Evolutionary conservation across 169 alveolate species (phyloP), one percentile per base, ranked within the genome.

Genomic region (Eimeria necatrix): DNA sequence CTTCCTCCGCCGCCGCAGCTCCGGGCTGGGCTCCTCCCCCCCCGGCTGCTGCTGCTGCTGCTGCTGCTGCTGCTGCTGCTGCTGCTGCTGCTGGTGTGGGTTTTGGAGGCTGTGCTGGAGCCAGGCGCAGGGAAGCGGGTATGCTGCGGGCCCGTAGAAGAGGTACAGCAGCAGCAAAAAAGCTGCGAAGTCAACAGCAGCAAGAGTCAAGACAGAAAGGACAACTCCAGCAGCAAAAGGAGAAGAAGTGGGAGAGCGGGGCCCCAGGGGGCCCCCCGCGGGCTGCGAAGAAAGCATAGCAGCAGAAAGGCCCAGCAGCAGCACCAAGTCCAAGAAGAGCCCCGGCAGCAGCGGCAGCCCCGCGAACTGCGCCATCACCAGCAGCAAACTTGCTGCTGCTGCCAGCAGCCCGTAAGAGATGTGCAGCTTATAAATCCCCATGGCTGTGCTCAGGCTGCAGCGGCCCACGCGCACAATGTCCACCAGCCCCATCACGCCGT

Each of bases 401-500:
- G 97, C 96, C 98, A 98, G 91, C 59, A 97, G 93, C 4, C 98
- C 98, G 87, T 97, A 98, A 71, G 97, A 61, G 61, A 98, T 97
- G 98, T 97, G 97, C 95, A 97, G 97, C 95, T 98, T 97, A 96
- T 97, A 98, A 87, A 98, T 97, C 56, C 98, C 98, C 9, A 98
- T 91, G 70, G 98, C 97, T 26, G 98, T 98, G 26, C 97, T 98
- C 95, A 98, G 95, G 89, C 98, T 96, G 41, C 98, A 98, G 78
- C 98, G 95, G 16, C 99, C 99, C 91, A 97, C 98, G 49, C 94
- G 64, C 32, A 89, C 32, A 4, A 89, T 16, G 5, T 78, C 68
- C 18, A 52, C 26, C 20, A 89, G 22, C 46, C 88, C 94, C 78
- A 10, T n/a, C 3, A 89, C 53, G 22, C 89, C 41, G 3, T 32